Conservation (phyloP, 768 basidiomycete species). For the Mycena epipterygia region DNA sequence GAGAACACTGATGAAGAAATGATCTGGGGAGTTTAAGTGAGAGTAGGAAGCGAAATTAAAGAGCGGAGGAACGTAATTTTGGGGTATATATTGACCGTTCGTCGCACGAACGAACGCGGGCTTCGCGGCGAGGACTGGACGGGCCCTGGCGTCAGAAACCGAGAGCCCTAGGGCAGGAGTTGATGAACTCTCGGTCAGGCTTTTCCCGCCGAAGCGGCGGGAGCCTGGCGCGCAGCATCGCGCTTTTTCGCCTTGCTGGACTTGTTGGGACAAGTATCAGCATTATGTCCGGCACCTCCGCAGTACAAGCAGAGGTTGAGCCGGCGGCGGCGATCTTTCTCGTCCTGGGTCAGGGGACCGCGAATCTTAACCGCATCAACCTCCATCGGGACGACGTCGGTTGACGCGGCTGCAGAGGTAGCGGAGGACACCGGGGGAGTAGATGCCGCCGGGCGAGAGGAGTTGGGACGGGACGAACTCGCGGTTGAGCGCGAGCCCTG, state of each 20-base stretch:
- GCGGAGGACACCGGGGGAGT: slow-evolving; percentile 4
- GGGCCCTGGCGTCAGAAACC: too few relatives aligned
- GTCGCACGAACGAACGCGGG: slow-evolving; percentile 20
- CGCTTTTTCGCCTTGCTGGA: slow-evolving; percentile 3
- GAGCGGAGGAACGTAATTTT: slow-evolving; percentile 6
- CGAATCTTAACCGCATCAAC: slow-evolving; percentile 5
- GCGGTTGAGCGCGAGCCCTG: neutral
- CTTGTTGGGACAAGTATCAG: slow-evolving; percentile 6
- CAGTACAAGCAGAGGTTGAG: too few relatives aligned
- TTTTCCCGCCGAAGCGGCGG: slow-evolving; percentile 37
- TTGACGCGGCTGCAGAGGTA: neutral
- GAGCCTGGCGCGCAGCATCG: slow-evolving; percentile 3
- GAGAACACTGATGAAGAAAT: slow-evolving; percentile 1
- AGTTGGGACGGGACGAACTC: neutral
- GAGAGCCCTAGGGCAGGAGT: too few relatives aligned
- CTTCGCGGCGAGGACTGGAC: slow-evolving; percentile 16
- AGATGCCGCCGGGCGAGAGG: neutral
- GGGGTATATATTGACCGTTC: slow-evolving; percentile 16
- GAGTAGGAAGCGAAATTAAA: neutral
- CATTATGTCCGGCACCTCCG: neutral
- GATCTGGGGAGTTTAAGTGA: too few relatives aligned
- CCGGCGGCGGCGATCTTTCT: slow-evolving; percentile 17
- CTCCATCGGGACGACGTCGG: slow-evolving; percentile 18
- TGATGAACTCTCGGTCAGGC: slow-evolving; percentile 43
- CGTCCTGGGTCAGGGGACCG: slow-evolving; percentile 9